Base-by-base conservation (phyloP, 345 rosid species). In the Jatropha curcas region DNA sequence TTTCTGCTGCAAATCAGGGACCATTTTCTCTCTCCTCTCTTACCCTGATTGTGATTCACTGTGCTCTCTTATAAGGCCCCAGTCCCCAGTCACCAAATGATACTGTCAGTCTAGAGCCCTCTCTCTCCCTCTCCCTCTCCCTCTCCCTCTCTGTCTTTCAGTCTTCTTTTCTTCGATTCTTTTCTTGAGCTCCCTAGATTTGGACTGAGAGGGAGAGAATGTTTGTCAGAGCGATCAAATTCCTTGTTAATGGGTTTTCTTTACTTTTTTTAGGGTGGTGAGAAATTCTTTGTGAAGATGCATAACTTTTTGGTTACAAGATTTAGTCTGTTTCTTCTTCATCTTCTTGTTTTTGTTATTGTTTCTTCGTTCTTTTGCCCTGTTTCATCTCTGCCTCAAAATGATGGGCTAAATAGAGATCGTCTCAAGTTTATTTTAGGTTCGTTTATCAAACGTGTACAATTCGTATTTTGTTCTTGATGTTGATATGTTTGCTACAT, bases 361-460 rank as follows among this genome's bases (percentile, higher is more conserved):
- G 78, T 81, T 70, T 81, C 70, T 70, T 60, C 65, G 22, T 72
- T 70, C 79, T 53, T 48, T 76, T 41, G 64, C 59, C 73, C 80
- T 6, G 56, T 77, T 65, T 72, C 79, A 22, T 79, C 80, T 50
- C 50, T 77, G 70, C 39, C 81, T 62, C 74, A 39, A 20, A 61
- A 79, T 76, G 78, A 39, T 67, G 76, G 51, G 28, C 43, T 78
- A 37, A 4, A 46, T 45, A 74, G 59, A 41, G 90, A 86, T 74
- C 82, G 88, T 69, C 74, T 87, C 60, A 90, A 84, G 85, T 79
- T 82, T 56, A 82, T 87, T 45, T 74, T 89, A 79, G 98, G 98
- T 91, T 67, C 20, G 82, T 73, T 22, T 0, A 28, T 28, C 19
- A 5, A 28, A 34, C 70, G 31, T 22, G 34, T 50, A 69, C 60